Base-by-base conservation (phyloP, 805 yeast genomes). In the Teunomyces tritomae region DNA sequence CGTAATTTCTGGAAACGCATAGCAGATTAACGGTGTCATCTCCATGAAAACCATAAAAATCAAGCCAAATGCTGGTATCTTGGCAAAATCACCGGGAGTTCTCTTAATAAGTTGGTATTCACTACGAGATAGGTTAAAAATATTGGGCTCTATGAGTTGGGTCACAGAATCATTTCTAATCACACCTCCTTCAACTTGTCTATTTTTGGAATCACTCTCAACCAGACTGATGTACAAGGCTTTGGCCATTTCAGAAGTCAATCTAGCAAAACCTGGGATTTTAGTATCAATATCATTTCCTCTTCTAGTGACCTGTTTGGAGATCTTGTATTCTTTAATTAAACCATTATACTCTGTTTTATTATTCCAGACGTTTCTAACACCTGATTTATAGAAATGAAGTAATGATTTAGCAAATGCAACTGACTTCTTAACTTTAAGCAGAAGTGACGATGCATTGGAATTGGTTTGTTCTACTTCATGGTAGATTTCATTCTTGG, bases 311-410 rank as follows among this genome's bases (percentile, higher is more conserved):
- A 67, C 42, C 8, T 49, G 49, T 10, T 58, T 54, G 11, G 52
- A 28, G 8, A 67, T 26, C 44, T 59, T 60, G 48, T 47, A 62
- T 30, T 55, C 47, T 16, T 51, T 59, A 43, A 49, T 42, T 34
- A 68, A 30, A 4, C 45, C 32, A 14, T 55, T 56, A 13, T 55
- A 46, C 26, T 49, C 45, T 33, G 55, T 55, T 34, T 61, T 50
- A 49, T 81, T 80, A 1, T 61, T 51, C 80, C 84, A 82, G 0
- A 84, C 77, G 52, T 77, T 78, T 16, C 67, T 61, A 2, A 85
- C 70, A 1, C 92, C 91, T 2, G 67, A 60, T 50, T 77, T 77
- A 65, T 85, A 85, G 59, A 84, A 83, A 5, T 61, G 61, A 35
- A 83, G 55, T 37, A 81, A 53, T 2, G 65, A 52, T 55, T 76